Evolutionary conservation across 129 eudicot species (phyloP).

Genomic region (Chrysanthemum makinoi): DNA sequence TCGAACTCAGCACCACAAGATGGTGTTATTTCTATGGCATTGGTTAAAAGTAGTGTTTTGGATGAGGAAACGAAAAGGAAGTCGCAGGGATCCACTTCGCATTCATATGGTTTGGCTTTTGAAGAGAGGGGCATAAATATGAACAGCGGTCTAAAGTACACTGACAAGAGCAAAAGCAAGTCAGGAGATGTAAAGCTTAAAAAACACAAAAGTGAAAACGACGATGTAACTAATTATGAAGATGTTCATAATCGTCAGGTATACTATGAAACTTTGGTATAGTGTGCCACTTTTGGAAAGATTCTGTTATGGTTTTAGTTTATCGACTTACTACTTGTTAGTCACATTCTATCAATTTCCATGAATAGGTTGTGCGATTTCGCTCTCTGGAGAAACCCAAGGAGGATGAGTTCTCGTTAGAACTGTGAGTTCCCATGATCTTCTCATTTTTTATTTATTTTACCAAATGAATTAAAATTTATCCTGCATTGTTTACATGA

Average conservation of each 20-base stretch:
- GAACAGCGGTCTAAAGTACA: too few species aligned
- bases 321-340: too few species aligned
- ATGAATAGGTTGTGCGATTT: conserved; percentile 59
- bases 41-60: not conserved
- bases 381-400: conserved; percentile 76
- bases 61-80: not conserved
- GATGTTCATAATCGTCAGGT: conserved; percentile 91
- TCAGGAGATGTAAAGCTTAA: too few species aligned
- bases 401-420: conserved; percentile 74
- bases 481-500: not conserved
- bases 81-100: too few species aligned
- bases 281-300: not conserved
- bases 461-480: not conserved
- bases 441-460: not conserved
- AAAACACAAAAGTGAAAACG: too few species aligned
- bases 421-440: conserved; percentile 46
- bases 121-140: too few species aligned
- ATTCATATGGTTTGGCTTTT: too few species aligned
- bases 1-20: not conserved
- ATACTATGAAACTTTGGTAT: conserved; percentile 5
- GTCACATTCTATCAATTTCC: not conserved
- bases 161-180: too few species aligned
- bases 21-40: not conserved
- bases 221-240: conserved; percentile 30
- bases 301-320: too few species aligned